Conservation (phyloP, 1,284 basidiomycete genomes). For the Inonotus hispidus region DNA sequence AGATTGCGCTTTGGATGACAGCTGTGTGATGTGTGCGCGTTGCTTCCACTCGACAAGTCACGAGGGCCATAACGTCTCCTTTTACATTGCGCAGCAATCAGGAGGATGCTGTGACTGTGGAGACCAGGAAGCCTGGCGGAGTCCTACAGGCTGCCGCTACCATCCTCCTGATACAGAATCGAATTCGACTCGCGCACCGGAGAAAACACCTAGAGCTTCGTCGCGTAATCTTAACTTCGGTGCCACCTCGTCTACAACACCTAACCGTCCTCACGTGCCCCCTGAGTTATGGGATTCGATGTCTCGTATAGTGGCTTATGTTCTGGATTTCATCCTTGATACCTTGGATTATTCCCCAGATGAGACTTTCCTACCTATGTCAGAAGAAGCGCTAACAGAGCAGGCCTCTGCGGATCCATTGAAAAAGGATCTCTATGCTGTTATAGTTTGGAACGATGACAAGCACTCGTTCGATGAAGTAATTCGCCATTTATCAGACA, state of each 20-base stretch:
- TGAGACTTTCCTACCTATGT: constrained; percentile 63
- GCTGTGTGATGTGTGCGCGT: constrained; percentile 80
- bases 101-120: constrained; percentile 93
- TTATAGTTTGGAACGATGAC: constrained; percentile 96
- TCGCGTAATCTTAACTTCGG: constrained; percentile 33
- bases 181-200: constrained; percentile 22
- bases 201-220: constrained; percentile 26
- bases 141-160: constrained; percentile 60
- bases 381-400: constrained; percentile 64
- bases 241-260: constrained; percentile 28
- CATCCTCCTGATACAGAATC: constrained; percentile 43
- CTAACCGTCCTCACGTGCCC: constrained; percentile 50
- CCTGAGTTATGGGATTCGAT: constrained; percentile 68
- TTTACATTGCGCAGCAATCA: constrained; percentile 86
- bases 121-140: constrained; percentile 81
- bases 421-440: constrained; percentile 75
- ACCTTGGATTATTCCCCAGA: constrained; percentile 84
- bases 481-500: constrained; percentile 72
- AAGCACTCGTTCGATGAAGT: constrained; percentile 94
- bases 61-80: constrained; percentile 81
- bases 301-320: constrained; percentile 67
- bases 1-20: constrained; percentile 85
- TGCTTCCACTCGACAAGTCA: constrained; percentile 88
- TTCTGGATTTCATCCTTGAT: constrained; percentile 81
- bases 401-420: constrained; percentile 71